Conservation (phyloP, 352 stramenopile species). For the Pythium sp. region DNA sequence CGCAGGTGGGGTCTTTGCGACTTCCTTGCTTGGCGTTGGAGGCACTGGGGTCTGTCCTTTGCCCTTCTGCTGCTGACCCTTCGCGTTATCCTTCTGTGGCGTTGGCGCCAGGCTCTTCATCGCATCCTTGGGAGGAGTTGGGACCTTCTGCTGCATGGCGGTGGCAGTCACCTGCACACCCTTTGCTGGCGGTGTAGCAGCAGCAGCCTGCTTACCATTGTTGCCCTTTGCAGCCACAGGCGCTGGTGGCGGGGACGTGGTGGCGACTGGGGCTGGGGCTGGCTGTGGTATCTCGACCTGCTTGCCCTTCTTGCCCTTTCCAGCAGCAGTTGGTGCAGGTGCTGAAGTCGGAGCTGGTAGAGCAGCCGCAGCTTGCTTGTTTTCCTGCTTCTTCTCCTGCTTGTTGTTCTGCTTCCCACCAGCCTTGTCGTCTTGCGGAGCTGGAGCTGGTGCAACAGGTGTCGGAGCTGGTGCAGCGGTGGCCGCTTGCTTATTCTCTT, state of each 20-base stretch:
- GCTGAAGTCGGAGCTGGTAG: not conserved
- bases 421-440: too few species aligned
- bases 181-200: conserved; percentile 1
- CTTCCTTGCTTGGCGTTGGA: conserved; percentile 1
- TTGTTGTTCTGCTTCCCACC: conserved; percentile 4
- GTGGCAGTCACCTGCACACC: not conserved
- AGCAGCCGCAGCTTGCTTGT: not conserved
- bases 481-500: not conserved
- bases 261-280: not conserved
- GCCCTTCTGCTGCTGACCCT: conserved; percentile 4
- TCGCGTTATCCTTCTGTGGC: conserved; percentile 4
- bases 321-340: too few species aligned
- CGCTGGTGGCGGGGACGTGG: conserved; percentile 1
- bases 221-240: not conserved
- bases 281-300: not conserved
- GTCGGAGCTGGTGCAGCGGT: too few species aligned
- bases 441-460: too few species aligned
- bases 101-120: conserved; percentile 6
- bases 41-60: not conserved
- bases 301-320: not conserved
- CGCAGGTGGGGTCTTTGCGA: not conserved
- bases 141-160: conserved; percentile 9
- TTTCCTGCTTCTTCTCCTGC: not conserved
- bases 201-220: conserved; percentile 7
- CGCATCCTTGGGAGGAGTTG: not conserved